Evolutionary conservation across 176 grass and related monocot species (phyloP).

Genomic region (Luzula sylvatica): DNA sequence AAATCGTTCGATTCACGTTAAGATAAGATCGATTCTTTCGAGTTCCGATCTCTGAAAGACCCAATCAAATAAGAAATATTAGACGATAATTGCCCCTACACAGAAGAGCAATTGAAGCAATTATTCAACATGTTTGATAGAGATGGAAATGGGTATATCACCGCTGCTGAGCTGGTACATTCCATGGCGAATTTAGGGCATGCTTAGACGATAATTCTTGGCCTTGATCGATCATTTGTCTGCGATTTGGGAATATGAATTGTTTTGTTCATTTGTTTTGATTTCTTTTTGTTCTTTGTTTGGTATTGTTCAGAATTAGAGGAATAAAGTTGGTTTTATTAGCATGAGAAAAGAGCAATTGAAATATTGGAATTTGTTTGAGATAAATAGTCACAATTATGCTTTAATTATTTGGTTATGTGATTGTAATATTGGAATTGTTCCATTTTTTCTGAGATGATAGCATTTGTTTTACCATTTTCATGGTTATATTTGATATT

Average conservation of each 20-base stretch:
- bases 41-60: not conserved
- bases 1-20: no score
- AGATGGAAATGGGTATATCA: slow-evolving; percentile 91
- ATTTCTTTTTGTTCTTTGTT: not conserved
- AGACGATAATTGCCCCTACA: slow-evolving; percentile 57
- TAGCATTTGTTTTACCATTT: no score
- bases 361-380: slow-evolving; percentile 1
- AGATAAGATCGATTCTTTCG: not conserved
- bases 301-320: not conserved
- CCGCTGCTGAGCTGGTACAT: slow-evolving; percentile 88
- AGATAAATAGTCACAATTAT: not conserved
- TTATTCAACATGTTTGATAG: slow-evolving; percentile 77
- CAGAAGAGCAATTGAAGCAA: slow-evolving; percentile 60
- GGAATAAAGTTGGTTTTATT: no score
- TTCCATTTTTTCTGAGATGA: no score
- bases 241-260: not conserved
- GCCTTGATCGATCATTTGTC: slow-evolving; percentile 26
- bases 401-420: no score
- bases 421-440: no score
- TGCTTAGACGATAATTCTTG: slow-evolving; percentile 73
- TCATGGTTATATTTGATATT: no score
- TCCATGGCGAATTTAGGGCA: slow-evolving; percentile 86
- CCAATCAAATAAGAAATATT: slow-evolving; percentile 20
- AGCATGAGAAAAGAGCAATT: no score
- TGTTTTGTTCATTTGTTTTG: not conserved